These are phyloP conservation scores for Amniculicola lignicola DNA, from an alignment of 495 filamentous ascomycete genomes.

Conservation along the genomic window DNA sequence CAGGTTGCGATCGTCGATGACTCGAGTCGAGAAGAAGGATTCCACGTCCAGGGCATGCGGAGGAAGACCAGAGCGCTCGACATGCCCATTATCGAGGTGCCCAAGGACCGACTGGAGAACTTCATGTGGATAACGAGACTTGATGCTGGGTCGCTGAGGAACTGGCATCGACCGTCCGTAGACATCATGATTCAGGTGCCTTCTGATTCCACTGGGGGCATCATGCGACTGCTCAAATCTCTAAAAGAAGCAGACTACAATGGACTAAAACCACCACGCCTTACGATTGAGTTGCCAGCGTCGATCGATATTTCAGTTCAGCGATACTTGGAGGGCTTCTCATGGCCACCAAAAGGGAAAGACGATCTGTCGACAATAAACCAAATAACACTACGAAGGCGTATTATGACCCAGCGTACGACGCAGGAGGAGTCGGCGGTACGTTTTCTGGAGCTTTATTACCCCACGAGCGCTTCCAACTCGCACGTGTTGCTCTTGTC, in stretches of 20 bases:
- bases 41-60: slow-evolving; percentile 56
- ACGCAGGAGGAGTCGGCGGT: slow-evolving; percentile 63
- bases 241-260: slow-evolving; percentile 71
- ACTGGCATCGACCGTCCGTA: slow-evolving; percentile 69
- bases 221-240: slow-evolving; percentile 70
- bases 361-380: slow-evolving; percentile 18
- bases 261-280: slow-evolving; percentile 57
- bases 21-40: slow-evolving; percentile 48
- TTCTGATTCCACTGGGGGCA: slow-evolving; percentile 61
- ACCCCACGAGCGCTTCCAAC: slow-evolving; percentile 57
- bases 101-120: slow-evolving; percentile 53
- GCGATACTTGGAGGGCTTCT: slow-evolving; percentile 57
- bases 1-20: slow-evolving; percentile 56
- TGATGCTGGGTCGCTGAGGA: slow-evolving; percentile 66
- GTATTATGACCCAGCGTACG: slow-evolving; percentile 54
- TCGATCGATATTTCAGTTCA: slow-evolving; percentile 59
- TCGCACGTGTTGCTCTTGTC: slow-evolving; percentile 77
- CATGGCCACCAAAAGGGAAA: slow-evolving; percentile 57
- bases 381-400: slow-evolving; percentile 66
- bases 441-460: slow-evolving; percentile 76
- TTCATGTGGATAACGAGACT: slow-evolving; percentile 74
- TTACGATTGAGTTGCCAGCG: slow-evolving; percentile 77
- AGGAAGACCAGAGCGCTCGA: slow-evolving; percentile 44
- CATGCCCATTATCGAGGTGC: slow-evolving; percentile 66
- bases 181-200: slow-evolving; percentile 78